A percentile compares a stretch with the other conserved stretches of the same genome.
These are phyloP conservation scores for Schizosaccharomyces japonicus DNA, from an alignment of 805 yeast genomes.

Conservation along the genomic window DNA sequence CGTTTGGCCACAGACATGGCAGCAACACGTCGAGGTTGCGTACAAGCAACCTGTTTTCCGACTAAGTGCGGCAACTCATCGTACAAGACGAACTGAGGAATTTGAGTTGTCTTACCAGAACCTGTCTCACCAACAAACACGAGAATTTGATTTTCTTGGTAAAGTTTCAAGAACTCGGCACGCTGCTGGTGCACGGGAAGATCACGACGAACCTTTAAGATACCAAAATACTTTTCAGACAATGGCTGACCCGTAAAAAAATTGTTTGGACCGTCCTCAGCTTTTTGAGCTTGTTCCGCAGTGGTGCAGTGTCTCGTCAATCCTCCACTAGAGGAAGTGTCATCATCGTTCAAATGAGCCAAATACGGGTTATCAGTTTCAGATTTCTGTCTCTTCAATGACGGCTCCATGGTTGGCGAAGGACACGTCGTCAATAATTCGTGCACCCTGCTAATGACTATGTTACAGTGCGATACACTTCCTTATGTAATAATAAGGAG, in stretches of 20 bases:
- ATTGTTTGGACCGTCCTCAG: constrained; percentile 29
- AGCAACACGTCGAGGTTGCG: constrained; percentile 91
- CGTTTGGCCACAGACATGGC: constrained; percentile 96
- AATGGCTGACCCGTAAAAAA: constrained; percentile 57
- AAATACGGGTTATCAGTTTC: constrained; percentile 14
- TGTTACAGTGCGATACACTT: no score
- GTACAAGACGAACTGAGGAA: constrained; percentile 80
- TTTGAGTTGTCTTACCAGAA: constrained; percentile 95
- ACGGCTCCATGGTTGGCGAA: background rate
- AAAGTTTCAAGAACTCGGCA: constrained; percentile 61
- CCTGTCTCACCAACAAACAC: constrained; percentile 98
- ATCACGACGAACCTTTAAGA: constrained; percentile 55
- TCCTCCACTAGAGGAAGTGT: constrained; percentile 5
- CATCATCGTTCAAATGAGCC: constrained; percentile 14
- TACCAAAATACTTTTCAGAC: constrained; percentile 46
- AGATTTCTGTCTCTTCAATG: background rate
- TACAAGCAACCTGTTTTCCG: constrained; percentile 16
- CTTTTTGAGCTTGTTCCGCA: constrained; percentile 15
- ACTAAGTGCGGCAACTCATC: constrained; percentile 75
- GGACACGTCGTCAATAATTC: background rate
- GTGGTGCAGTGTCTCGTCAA: constrained; percentile 15
- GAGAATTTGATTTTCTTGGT: constrained; percentile 77
- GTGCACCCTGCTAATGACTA: no score
- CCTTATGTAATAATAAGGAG: no score
- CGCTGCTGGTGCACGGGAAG: constrained; percentile 89